Evolutionary conservation across 2,329 filamentous ascomycete species (phyloP), one percentile per base, ranked within the genome.

Genomic region (Zalaria sp.): DNA sequence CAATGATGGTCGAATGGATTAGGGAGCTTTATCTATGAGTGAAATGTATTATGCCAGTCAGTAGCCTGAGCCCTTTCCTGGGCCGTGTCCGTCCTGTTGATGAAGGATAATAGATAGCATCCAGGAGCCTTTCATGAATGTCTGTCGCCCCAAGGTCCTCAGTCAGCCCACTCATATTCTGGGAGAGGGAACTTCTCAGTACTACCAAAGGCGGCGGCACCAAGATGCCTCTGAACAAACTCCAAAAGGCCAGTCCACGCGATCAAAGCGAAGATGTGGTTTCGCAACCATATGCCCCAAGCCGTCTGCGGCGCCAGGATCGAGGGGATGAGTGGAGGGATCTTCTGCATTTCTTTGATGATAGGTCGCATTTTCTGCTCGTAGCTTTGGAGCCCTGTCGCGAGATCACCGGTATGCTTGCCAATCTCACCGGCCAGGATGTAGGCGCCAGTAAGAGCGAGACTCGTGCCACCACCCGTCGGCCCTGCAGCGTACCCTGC

Each of bases 371-470:
- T 57, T 0, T 50, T 52, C n/a, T 47, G 42, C 38, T 73, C 65
- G 44, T 75, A 75, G 1, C 52, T 54, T 31, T 50, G 48, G 8
- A 71, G 55, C 25, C 62, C 69, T 2, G 66, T 48, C 8, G 54
- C 47, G 5, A 60, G 41, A 36, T 57, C 47, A 4, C 47, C 48
- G 1, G 42, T 32, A 28, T 57, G 47, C 10, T 46, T 52, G 9
- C 41, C 40, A 9, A 65, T 50, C 42, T 64, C 73, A 2, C 75
- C 75, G 0, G 73, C 74, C 3, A 79, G 59, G 2, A 75, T 55
- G 49, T 78, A 79, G 0, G 72, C 70, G 0, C 61, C 62, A 3
- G 57, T 48, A 2, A 66, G 46, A 9, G 56, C 55, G 2, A 49
- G 48, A 3, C 51, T 60, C 1, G 62, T 64, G 1, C 62, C 63